Conservation (phyloP, 164 flowering plant genomes). For the Nymphaea thermarum region DNA sequence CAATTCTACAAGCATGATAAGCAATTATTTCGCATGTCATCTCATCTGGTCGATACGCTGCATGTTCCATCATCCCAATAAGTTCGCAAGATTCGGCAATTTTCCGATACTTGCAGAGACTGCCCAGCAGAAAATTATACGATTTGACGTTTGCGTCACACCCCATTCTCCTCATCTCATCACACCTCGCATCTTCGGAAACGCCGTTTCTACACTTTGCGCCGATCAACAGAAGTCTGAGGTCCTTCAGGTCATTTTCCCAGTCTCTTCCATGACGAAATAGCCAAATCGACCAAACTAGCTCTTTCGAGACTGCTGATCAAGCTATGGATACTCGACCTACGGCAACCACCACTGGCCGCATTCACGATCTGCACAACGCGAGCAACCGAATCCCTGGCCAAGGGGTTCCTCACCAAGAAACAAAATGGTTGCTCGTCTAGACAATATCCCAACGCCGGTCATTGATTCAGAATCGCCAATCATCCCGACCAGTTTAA, state of each 20-base stretch:
- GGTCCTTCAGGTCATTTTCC: conserved; percentile 14
- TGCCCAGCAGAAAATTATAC: conserved; percentile 41
- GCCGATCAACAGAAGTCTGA: conserved; percentile 37
- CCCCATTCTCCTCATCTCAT: conserved; percentile 33
- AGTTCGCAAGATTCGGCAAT: conserved; percentile 27
- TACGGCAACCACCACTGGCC: conserved; percentile 39
- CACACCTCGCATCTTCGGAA: conserved; percentile 24
- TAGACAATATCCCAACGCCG: conserved; percentile 19
- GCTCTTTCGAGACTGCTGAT: conserved; percentile 35
- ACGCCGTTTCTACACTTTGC: conserved; percentile 28
- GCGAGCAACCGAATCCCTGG: conserved; percentile 13
- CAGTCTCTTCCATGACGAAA: conserved; percentile 37
- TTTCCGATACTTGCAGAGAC: conserved; percentile 31
- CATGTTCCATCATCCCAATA: conserved; percentile 29
- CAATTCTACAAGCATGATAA: conserved; percentile 17
- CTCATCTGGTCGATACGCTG: conserved; percentile 30
- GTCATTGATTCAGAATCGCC: conserved; percentile 35
- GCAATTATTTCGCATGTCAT: conserved; percentile 49
- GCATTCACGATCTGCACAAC: conserved; percentile 23
- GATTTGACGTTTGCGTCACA: conserved; percentile 24
- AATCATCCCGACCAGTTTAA: conserved; percentile 1
- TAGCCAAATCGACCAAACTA: conserved; percentile 33
- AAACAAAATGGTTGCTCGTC: conserved; percentile 37
- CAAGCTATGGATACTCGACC: conserved; percentile 35
- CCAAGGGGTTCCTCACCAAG: conserved; percentile 9